phyloP scores from a whole-genome alignment of 2,329 filamentous ascomycete genomes.

The Epicoccum sorghinum region DNA sequence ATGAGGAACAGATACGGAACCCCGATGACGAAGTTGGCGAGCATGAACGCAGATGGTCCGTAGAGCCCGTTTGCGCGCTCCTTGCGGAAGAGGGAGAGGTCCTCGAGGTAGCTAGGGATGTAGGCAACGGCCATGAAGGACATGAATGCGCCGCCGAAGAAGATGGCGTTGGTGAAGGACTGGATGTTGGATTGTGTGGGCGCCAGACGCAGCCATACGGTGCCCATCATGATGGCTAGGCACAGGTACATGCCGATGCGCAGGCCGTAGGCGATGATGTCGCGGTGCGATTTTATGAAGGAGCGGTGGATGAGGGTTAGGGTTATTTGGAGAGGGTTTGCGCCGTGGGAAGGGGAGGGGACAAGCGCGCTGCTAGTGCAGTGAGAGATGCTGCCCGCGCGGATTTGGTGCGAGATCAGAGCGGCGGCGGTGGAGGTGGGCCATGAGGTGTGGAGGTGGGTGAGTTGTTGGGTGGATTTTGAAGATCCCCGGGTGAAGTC shows the following conservation, averaged over 20 bases:
- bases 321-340: conserved; percentile 59
- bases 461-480: conserved; percentile 57
- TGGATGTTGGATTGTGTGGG: conserved; percentile 75
- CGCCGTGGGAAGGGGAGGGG: conserved; percentile 26
- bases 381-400: conserved; percentile 10
- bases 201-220: conserved; percentile 78
- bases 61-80: conserved; percentile 84
- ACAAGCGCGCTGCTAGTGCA: not conserved
- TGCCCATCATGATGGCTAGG: conserved; percentile 86
- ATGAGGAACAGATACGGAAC: conserved; percentile 83
- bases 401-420: conserved; percentile 31
- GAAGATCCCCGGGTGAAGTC: conserved; percentile 68
- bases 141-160: conserved; percentile 61
- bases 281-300: conserved; percentile 83
- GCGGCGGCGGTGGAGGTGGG: conserved; percentile 52
- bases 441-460: conserved; percentile 64
- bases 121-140: conserved; percentile 72
- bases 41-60: conserved; percentile 72
- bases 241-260: conserved; percentile 81
- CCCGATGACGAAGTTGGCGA: conserved; percentile 83
- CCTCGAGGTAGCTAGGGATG: conserved; percentile 82
- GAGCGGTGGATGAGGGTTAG: conserved; percentile 75
- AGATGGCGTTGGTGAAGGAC: conserved; percentile 80
- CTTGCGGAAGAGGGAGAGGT: conserved; percentile 73
- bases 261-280: conserved; percentile 83